Base-by-base conservation (phyloP, 1,284 basidiomycete species). In the Ceratobasidium sp. region DNA sequence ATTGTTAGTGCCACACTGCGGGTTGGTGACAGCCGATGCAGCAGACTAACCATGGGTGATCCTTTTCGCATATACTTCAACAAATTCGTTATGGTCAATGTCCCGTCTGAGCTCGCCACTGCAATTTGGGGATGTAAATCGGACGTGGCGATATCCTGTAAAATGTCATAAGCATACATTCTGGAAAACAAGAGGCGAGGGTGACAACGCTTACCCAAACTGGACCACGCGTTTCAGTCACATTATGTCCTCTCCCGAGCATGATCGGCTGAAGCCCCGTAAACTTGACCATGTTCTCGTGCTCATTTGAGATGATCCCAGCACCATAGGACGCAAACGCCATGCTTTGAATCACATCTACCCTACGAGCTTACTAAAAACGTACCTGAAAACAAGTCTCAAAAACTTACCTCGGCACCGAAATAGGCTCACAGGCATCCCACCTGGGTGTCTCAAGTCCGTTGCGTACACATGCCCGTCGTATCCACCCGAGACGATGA, bases 61-160 rank as follows among this genome's bases (percentile, higher is more conserved):
- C 91, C 91, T 80, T 91, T 86, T 73, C 93, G 87, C 0, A 92
- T 92, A 0, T 91, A 88, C 76, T 91, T 87, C 56, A 95, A 85
- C 52, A 90, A 87, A 80, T 94, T 94, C 5, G 93, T 94, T 0
- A 92, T 93, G 46, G 86, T 86, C 82, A 88, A 94, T 0, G 91
- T 88, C 0, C 97, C 97, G 84, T 98, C 96, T 0, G 94, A 90
- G 2, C 92, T 91, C 4, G 92, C 93, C 6, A 93, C 89, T 0
- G 93, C 94, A 12, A 97, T 84, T 82, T 96, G 94, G 6, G 95
- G 91, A 82, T 98, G 96, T 82, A 93, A 94, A 73, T 96, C 94
- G 0, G 95, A 97, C 0, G 91, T 87, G 68, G 88, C 86, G 17
- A 97, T 84, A 78, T 88, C 90, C 95, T 97, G 81, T 9, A 38